Conservation (phyloP, 192 early-diverging fungal genomes). For the Physocladia obscura region DNA sequence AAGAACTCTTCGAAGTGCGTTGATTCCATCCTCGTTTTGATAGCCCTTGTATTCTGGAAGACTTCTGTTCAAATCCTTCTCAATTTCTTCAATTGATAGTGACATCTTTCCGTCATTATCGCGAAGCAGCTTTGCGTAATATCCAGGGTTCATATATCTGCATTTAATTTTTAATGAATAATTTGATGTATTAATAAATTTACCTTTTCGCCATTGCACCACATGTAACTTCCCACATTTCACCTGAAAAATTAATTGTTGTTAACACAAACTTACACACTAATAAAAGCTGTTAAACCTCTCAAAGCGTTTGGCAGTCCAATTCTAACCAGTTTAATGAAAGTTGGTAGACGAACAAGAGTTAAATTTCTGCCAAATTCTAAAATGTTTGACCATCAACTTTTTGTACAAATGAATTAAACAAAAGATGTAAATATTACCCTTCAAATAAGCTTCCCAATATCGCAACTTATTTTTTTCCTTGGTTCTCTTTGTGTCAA, state of each 20-base stretch:
- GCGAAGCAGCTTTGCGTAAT: constrained; percentile 72
- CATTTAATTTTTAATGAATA: not conserved
- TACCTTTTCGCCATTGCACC: constrained; percentile 81
- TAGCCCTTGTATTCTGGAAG: constrained; percentile 93
- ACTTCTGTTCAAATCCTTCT: constrained; percentile 92
- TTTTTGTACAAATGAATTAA: not conserved
- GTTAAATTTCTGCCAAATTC: constrained; percentile 90
- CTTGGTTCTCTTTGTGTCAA: constrained; percentile 65
- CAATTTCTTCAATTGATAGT: constrained; percentile 87
- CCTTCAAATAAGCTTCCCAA: constrained; percentile 75
- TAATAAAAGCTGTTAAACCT: constrained; percentile 36
- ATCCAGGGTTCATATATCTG: constrained; percentile 76
- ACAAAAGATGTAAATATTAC: constrained; percentile 29
- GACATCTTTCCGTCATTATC: constrained; percentile 73
- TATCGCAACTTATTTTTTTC: constrained; percentile 73
- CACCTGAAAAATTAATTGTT: no score
- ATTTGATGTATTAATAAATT: not conserved
- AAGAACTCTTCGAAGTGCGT: constrained; percentile 90
- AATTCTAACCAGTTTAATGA: constrained; percentile 84
- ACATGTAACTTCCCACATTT: constrained; percentile 91
- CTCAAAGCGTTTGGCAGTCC: constrained; percentile 85
- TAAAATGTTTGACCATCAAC: not conserved
- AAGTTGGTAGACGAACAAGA: constrained; percentile 73
- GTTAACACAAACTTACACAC: constrained; percentile 1
- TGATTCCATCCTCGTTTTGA: constrained; percentile 87